phyloP scores from a whole-genome alignment of 768 basidiomycete genomes.

The Strobilomyces dryophilus region DNA sequence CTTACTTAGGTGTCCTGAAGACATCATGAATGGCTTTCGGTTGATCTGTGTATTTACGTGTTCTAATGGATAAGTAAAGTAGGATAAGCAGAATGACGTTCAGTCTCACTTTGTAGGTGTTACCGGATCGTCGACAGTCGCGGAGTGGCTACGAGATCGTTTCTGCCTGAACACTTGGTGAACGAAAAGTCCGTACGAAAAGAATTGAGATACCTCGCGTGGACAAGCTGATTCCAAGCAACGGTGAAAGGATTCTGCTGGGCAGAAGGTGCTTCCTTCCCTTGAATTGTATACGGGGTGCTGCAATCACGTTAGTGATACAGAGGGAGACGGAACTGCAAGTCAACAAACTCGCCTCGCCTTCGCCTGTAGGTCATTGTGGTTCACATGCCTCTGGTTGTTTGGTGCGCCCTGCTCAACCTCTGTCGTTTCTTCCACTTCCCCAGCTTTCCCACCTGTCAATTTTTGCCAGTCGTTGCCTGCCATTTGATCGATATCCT shows the following conservation, averaged over 20 bases:
- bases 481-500: conserved; percentile 30
- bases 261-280: not conserved
- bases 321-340: not conserved
- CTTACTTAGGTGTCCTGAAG: conserved; percentile 10
- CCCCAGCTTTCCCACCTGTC: conserved; percentile 7
- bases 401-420: not conserved
- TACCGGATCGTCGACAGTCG: conserved; percentile 2
- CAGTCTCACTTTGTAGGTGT: conserved; percentile 23
- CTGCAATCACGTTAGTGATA: not conserved
- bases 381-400: not conserved
- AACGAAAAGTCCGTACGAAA: not conserved
- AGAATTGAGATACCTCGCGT: conserved; percentile 9
- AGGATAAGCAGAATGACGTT: not conserved
- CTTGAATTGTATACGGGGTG: not conserved
- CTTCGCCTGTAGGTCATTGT: not conserved
- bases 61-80: conserved; percentile 1
- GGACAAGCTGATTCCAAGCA: conserved; percentile 19
- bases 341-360: not conserved
- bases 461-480: conserved; percentile 20
- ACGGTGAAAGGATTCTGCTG: conserved; percentile 18
- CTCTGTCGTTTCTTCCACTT: conserved; percentile 14
- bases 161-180: conserved; percentile 17
- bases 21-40: conserved; percentile 1
- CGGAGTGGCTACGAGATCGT: conserved; percentile 22
- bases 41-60: conserved; percentile 1